Evolutionary conservation across 2,329 filamentous ascomycete species (phyloP), one percentile per base, ranked within the genome.

Genomic region (Pseudogymnoascus sp.): DNA sequence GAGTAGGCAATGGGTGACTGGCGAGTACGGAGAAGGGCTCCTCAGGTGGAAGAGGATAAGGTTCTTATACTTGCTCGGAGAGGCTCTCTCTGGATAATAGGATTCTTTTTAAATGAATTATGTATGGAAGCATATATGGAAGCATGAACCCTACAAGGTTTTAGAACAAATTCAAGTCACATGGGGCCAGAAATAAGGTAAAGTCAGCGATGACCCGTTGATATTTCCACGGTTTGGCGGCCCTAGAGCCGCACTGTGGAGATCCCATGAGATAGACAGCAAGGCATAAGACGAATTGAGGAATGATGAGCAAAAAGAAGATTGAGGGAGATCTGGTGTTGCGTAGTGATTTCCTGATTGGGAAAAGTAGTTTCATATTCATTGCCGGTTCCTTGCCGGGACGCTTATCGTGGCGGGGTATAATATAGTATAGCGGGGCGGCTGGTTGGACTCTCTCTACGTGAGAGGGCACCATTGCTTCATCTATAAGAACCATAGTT

Each of bases 111-210:
- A 55, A 17, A 33, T 13, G 31, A 55, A 55, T 29, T 9, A 13
- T 10, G n/a, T 55, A 55, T 55, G n/a, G 48, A 55, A 55, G 48
- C 7, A 55, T 55, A 27, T 15, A 55, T 55, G 29, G 48, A 55
- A 55, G 48, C 48, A 33, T 55, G 27, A 55, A 17, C 48, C 48
- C n/a, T 33, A 27, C 33, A 12, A 33, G 27, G 29, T 12, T 55
- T 55, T 55, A 33, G 48, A 55, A 55, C 48, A 55, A 55, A 12
- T 21, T 15, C 48, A 33, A 9, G 27, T 33, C 48, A 55, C 48
- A 33, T 17, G 27, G 9, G 13, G 44, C 3, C 15, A 33, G n/a
- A 5, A 31, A 31, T n/a, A 17, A 5, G 44, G 31, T 31, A 17
- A 9, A 10, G 27, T 1, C 29, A 55, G 25, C 7, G 15, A 51